A percentile compares a stretch with the other conserved stretches of the same genome.
These are phyloP conservation scores for Trichoderma reesei DNA, from an alignment of 495 filamentous ascomycete genomes.

Conservation along the genomic window DNA sequence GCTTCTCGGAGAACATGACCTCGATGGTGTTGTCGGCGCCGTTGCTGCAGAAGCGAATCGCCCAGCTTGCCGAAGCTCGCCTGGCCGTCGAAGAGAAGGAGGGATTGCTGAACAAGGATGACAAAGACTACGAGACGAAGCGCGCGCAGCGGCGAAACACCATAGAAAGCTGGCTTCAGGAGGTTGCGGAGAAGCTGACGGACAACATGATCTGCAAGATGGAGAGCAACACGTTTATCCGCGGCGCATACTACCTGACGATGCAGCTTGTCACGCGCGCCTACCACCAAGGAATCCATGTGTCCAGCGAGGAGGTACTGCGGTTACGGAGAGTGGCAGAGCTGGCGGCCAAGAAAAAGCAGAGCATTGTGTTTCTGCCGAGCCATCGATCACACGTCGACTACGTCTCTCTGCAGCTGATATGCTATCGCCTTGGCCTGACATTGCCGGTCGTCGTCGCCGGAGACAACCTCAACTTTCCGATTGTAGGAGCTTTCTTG, in stretches of 20 bases:
- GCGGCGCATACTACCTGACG: constrained; percentile 79
- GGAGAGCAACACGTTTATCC: constrained; percentile 87
- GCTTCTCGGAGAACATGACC: constrained; percentile 88
- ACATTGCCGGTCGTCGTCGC: constrained; percentile 87
- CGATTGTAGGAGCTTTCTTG: constrained; percentile 76
- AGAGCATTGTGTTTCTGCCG: constrained; percentile 91
- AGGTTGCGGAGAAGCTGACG: constrained; percentile 75
- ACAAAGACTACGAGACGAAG: constrained; percentile 46
- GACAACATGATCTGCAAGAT: constrained; percentile 99
- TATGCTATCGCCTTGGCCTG: constrained; percentile 88
- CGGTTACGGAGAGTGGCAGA: constrained; percentile 71
- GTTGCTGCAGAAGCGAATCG: constrained; percentile 62
- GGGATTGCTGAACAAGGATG: constrained; percentile 51
- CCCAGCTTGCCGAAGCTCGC: constrained; percentile 63
- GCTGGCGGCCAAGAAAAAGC: constrained; percentile 72
- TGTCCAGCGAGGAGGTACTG: constrained; percentile 86
- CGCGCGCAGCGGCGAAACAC: constrained; percentile 53
- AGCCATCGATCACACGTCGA: constrained; percentile 93
- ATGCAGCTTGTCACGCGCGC: constrained; percentile 85
- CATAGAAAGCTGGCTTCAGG: constrained; percentile 42
- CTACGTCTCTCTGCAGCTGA: constrained; percentile 85
- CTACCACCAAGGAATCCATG: constrained; percentile 97
- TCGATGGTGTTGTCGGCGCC: constrained; percentile 59
- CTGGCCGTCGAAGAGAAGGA: constrained; percentile 65
- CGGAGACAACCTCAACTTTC: constrained; percentile 93